Percentiles rank a stretch among this genome's conserved stretches.
Conservation (phyloP, 768 basidiomycete species). For the Piloderma croceum region DNA sequence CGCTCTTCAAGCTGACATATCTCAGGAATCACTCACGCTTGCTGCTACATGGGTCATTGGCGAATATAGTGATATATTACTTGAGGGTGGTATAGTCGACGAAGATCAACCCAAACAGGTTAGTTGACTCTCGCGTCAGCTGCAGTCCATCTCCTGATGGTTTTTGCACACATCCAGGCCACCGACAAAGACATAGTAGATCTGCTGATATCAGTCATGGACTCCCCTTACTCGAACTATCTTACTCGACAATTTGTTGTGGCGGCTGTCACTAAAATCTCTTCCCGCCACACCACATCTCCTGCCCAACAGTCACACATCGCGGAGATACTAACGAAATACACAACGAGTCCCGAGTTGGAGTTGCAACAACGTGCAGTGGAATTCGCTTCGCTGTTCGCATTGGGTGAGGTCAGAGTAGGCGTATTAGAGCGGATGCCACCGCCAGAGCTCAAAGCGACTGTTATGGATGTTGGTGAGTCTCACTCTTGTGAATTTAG, state of each 20-base stretch:
- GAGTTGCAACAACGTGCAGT: conserved; percentile 95
- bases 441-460: conserved; percentile 96
- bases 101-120: conserved; percentile 67
- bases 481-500: conserved; percentile 6
- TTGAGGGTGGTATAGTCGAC: conserved; percentile 80
- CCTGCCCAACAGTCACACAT: conserved; percentile 72
- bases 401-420: conserved; percentile 62
- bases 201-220: conserved; percentile 77
- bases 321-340: conserved; percentile 68
- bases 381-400: conserved; percentile 86
- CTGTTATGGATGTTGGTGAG: conserved; percentile 88
- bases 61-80: conserved; percentile 87
- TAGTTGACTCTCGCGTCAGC: conserved; percentile 14
- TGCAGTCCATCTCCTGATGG: conserved; percentile 2
- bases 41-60: conserved; percentile 95
- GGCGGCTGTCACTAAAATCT: conserved; percentile 83
- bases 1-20: conserved; percentile 85
- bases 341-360: conserved; percentile 83
- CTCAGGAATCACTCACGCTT: conserved; percentile 92
- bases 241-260: conserved; percentile 91
- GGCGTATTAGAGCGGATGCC: conserved; percentile 98
- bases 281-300: conserved; percentile 68
- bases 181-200: conserved; percentile 81
- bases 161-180: conserved; percentile 38
- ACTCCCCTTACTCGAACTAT: conserved; percentile 92